Conservation (phyloP, 2,329 filamentous ascomycete genomes). For the Aspergillus neotritici region DNA sequence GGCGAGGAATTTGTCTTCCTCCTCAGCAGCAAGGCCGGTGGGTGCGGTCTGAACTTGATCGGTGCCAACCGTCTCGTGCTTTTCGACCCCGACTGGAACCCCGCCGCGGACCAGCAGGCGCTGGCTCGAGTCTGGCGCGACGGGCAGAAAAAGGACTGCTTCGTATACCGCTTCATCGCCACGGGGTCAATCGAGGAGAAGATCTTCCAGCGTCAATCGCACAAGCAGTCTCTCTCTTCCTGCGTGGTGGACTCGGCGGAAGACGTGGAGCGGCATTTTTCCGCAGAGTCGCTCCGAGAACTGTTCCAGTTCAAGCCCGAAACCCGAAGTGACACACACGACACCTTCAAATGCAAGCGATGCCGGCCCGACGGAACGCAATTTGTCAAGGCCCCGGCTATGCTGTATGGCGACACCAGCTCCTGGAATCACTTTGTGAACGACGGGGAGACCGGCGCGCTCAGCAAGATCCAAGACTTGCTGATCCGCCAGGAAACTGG, state of each 20-base stretch:
- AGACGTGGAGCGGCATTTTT: conserved; percentile 96
- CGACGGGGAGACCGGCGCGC: conserved; percentile 57
- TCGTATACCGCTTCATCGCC: conserved; percentile 98
- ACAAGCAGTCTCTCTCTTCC: conserved; percentile 94
- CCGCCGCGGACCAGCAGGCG: conserved; percentile 93
- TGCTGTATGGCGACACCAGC: conserved; percentile 96
- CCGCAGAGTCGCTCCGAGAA: conserved; percentile 80
- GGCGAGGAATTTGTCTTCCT: conserved; percentile 89
- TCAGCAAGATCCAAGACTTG: conserved; percentile 84
- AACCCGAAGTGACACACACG: conserved; percentile 89
- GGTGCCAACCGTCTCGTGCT: conserved; percentile 90
- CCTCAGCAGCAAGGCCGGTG: conserved; percentile 93
- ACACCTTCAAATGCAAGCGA: conserved; percentile 97
- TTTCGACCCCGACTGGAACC: conserved; percentile 98
- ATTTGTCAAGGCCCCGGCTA: conserved; percentile 81
- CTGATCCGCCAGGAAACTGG: conserved; percentile 78
- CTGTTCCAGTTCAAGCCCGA: conserved; percentile 85
- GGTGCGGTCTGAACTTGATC: conserved; percentile 92
- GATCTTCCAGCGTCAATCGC: conserved; percentile 96
- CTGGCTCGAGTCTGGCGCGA: conserved; percentile 97
- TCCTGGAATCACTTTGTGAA: conserved; percentile 99
- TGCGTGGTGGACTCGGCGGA: conserved; percentile 96
- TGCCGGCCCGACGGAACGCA: conserved; percentile 86
- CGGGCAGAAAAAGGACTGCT: conserved; percentile 98
- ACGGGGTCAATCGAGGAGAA: conserved; percentile 98